Base-by-base conservation (phyloP, 495 filamentous ascomycete species). In the Terfezia boudieri region DNA sequence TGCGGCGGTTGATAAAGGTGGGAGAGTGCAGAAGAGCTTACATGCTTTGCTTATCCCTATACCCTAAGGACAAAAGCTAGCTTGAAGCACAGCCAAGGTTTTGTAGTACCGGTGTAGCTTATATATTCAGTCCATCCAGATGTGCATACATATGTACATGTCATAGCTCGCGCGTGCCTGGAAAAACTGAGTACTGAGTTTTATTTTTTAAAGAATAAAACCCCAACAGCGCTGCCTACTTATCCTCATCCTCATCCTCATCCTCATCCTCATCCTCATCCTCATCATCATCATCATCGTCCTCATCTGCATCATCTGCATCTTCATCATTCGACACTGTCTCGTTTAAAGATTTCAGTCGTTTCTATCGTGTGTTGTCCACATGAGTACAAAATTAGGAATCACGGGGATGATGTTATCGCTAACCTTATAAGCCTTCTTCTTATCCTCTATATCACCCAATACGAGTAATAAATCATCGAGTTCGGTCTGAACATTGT, bases 391-490 rank as follows among this genome's bases (percentile, higher is more conserved):
- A 54, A 49, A 52, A 8, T 46, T 3, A 51, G 11, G 11, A 49
- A 14, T 16, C 26, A 36, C 50, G 36, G 23, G 52, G 48, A 26
- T 36, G 10, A 32, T 57, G 53, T 70, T 72, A 61, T 71, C 17
- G 17, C 12, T 14, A 14, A 86, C 84, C 77, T 87, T 90, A 61
- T 90, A 86, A 55, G 77, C 77, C 9, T 74, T 71, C 56, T 81
- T 72, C 71, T 89, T 92, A 51, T 87, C 82, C 66, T 93, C 86
- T n/a, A 90, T 60, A 61, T 93, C 86, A n/a, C 76, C 82, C 66
- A 93, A 82, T 36, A 93, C 79, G 71, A 90, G 83, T 38, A 93
- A 68, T 60, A 93, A 70, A 67, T 93, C 86, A 59, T 93, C 86
- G 36, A 88, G 68, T 63, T 90, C 85, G 22, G 67, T 60, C 61